A percentile compares a stretch with the other conserved stretches of the same genome.
phyloP scores from a whole-genome alignment of 1,284 basidiomycete species.

The Wolfiporia cocos region DNA sequence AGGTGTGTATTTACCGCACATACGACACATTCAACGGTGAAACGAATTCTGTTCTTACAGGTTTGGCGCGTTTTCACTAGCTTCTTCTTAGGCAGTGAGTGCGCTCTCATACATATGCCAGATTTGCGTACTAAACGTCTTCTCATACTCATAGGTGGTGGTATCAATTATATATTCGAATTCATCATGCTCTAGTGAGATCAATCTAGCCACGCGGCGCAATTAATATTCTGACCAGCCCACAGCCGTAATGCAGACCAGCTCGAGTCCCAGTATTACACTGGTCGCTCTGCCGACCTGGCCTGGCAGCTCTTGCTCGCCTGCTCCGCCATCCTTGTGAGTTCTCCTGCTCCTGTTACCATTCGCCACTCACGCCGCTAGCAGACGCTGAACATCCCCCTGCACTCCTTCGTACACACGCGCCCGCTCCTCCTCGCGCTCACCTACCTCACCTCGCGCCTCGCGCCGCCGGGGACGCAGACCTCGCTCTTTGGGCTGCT shows the following conservation, averaged over 20 bases:
- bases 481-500: slow-evolving; percentile 74
- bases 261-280: slow-evolving; percentile 60
- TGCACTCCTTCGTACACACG: slow-evolving; percentile 51
- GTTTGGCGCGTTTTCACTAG: slow-evolving; percentile 75
- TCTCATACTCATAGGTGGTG: slow-evolving; percentile 34
- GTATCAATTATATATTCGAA: slow-evolving; percentile 66
- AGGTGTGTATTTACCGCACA: slow-evolving; percentile 37
- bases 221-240: too few species aligned
- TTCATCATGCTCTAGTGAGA: slow-evolving; percentile 75
- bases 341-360: slow-evolving; percentile 4
- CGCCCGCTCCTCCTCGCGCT: slow-evolving; percentile 66
- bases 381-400: slow-evolving; percentile 59
- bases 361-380: neutral
- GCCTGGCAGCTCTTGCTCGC: slow-evolving; percentile 70
- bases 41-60: slow-evolving; percentile 29
- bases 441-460: slow-evolving; percentile 60
- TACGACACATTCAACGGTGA: neutral
- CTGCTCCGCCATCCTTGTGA: slow-evolving; percentile 31
- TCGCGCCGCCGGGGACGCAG: slow-evolving; percentile 59
- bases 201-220: too few species aligned
- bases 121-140: neutral
- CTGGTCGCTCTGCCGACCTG: slow-evolving; percentile 58
- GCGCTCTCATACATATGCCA: neutral
- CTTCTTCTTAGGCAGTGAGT: slow-evolving; percentile 73
- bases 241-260: slow-evolving; percentile 56